Evolutionary conservation across 2,329 filamentous ascomycete species (phyloP).

Genomic region (Didymella sp.): DNA sequence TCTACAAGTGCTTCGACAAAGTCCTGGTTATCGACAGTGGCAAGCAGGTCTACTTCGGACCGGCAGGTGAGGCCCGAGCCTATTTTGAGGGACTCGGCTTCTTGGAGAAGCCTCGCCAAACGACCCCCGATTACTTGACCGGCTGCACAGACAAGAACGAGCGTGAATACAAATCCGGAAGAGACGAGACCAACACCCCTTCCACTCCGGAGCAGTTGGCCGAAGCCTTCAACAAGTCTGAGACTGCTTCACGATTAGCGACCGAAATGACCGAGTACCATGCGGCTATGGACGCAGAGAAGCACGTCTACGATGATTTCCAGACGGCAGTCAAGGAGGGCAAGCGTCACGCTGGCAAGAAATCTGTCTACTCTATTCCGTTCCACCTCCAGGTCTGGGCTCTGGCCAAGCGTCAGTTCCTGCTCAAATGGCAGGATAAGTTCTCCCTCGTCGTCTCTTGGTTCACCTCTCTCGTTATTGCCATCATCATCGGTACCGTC

Average conservation of each 20-base stretch:
- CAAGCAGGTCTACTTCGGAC: slow-evolving; percentile 78
- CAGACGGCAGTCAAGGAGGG: slow-evolving; percentile 75
- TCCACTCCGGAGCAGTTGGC: slow-evolving; percentile 71
- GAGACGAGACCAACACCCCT: slow-evolving; percentile 70
- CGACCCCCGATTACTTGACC: slow-evolving; percentile 81
- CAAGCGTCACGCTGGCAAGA: slow-evolving; percentile 75
- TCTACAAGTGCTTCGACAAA: slow-evolving; percentile 82
- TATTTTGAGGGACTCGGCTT: slow-evolving; percentile 84
- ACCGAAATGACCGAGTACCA: slow-evolving; percentile 75
- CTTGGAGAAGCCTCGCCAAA: slow-evolving; percentile 75
- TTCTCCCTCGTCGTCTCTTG: slow-evolving; percentile 78
- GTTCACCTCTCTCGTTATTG: slow-evolving; percentile 73
- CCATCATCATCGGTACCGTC: slow-evolving; percentile 79
- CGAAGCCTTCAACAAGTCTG: slow-evolving; percentile 73
- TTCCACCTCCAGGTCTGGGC: slow-evolving; percentile 85
- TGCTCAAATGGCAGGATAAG: slow-evolving; percentile 85
- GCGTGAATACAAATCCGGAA: slow-evolving; percentile 74
- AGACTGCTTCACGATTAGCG: slow-evolving; percentile 62
- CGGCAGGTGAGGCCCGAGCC: slow-evolving; percentile 67
- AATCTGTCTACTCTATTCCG: slow-evolving; percentile 82
- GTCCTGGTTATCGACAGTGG: slow-evolving; percentile 81
- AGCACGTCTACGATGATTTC: slow-evolving; percentile 77
- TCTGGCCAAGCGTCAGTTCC: slow-evolving; percentile 81
- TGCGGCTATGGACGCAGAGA: slow-evolving; percentile 67
- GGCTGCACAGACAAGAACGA: slow-evolving; percentile 86